These are phyloP conservation scores for Bathelium albidoporum DNA, from an alignment of 495 filamentous ascomycete genomes.

Conservation along the genomic window DNA sequence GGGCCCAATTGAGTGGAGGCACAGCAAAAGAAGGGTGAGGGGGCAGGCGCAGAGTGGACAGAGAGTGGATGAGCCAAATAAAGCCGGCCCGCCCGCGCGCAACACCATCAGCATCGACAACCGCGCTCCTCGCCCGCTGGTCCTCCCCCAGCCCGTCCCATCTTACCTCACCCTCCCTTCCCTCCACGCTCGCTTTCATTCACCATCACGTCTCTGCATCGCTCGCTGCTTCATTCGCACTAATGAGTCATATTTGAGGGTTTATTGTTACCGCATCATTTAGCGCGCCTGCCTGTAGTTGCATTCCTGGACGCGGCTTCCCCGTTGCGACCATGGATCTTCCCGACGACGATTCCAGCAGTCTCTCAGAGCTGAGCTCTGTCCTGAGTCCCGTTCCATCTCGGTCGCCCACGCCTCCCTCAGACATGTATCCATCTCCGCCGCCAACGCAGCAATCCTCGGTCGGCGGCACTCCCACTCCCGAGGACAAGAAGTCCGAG, in stretches of 20 bases:
- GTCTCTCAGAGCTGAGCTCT: conserved; percentile 39
- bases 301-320: neutral
- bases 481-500: conserved; percentile 22
- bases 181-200: neutral
- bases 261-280: neutral
- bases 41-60: neutral
- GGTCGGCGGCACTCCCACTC: conserved; percentile 25
- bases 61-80: neutral
- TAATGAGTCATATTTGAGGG: neutral
- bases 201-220: neutral
- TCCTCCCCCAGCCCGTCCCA: neutral
- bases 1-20: neutral
- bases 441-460: conserved; percentile 49
- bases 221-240: neutral
- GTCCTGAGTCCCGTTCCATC: conserved; percentile 46
- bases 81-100: neutral
- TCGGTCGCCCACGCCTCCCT: conserved; percentile 47
- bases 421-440: conserved; percentile 43
- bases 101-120: neutral
- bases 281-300: neutral
- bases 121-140: neutral
- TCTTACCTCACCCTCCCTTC: neutral
- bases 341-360: conserved; percentile 3
- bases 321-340: neutral
- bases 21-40: neutral